Evolutionary conservation across 305 asterid genomes (phyloP), one percentile per base, ranked within the genome.

Genomic region (Coffea humblotiana): DNA sequence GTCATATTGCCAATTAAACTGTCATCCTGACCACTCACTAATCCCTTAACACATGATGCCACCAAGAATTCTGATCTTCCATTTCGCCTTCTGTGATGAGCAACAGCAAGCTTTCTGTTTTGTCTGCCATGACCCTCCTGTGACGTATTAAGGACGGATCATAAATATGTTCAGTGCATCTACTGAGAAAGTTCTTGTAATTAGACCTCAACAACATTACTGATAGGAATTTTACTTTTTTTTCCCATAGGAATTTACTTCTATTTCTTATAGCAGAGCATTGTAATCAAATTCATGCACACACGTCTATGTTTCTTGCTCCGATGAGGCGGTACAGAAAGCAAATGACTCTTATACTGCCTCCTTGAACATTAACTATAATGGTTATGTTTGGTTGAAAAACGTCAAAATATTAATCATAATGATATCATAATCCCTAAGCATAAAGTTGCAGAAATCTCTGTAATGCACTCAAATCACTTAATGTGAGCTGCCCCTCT

Each of bases 101-200:
- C 99, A 74, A 90, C 90, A 0, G 94, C 99, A 19, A 96, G 97
- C 76, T 92, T 92, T 3, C 99, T 93, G 79, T 96, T 92, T 72
- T 91, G 95, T 82, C 99, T 70, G 71, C 99, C 98, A 69, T 91
- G 93, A 4, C 98, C 99, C 91, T 96, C 98, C 99, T 94, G 77
- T 27, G 37, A 25, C 76, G 11, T 74, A 82, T 52, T 67, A 40
- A 66, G 54, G 14, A 40, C 8, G 29, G 14, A 8, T 4, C 29
- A 49, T 2, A 32, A 58, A 75, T 75, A 60, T 43, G 56, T 71
- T 74, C 63, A 58, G 21, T 56, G 21, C 8, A 19, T 18, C 7
- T 18, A 56, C 8, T 56, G 10, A n/a, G 37, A 40, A 72, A 40
- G 64, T 9, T 3, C 35, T 27, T 48, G 47, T 16, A 10, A 77